Base-by-base conservation (phyloP, 2,329 filamentous ascomycete species). In the Chalaropsis thielavioides region DNA sequence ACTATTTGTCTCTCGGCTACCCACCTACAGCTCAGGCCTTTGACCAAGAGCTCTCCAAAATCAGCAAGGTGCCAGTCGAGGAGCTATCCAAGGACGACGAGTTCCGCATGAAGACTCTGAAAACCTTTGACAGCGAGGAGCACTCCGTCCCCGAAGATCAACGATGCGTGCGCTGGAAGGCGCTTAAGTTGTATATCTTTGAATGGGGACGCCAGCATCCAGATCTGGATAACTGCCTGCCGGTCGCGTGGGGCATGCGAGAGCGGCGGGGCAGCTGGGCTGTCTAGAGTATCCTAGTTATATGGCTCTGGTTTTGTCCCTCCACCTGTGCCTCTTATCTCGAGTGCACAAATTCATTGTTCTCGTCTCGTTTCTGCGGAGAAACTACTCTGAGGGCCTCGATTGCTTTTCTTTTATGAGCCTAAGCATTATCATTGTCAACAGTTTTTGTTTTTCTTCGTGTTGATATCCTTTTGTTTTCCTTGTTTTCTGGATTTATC, bases 171-270 rank as follows among this genome's bases (percentile, higher is more conserved):
- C 81, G 92, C 63, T 97, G 92, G 92, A 85, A 82, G 71, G 92
- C 92, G 0, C 78, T 97, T 54, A 87, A 86, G 71, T 72, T 85
- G 49, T 97, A 97, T 73, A 88, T 97, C 46, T 80, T 81, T 44
- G 91, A 96, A 73, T 97, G 92, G 92, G 92, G 88, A 27, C 81
- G 87, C 65, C 91, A 96, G 74, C 89, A 95, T 72, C 90, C 91
- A 4, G 81, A 83, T 68, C 83, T 94, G 74, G 80, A 84, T 69
- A 77, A 79, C 65, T 67, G 59, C 44, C 78, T 83, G 68, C 79
- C 80, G 64, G 78, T 82, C 2, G 81, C 82, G 3, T 90, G 87
- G 87, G 88, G 87, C 13, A 82, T 88, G 60, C 77, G 80, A 64
- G 84, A 83, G 67, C 76, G 85, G 67, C 76, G 83, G 71, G 87